Conservation (phyloP, 495 filamentous ascomycete species). For the Hyaloscypha variabilis region DNA sequence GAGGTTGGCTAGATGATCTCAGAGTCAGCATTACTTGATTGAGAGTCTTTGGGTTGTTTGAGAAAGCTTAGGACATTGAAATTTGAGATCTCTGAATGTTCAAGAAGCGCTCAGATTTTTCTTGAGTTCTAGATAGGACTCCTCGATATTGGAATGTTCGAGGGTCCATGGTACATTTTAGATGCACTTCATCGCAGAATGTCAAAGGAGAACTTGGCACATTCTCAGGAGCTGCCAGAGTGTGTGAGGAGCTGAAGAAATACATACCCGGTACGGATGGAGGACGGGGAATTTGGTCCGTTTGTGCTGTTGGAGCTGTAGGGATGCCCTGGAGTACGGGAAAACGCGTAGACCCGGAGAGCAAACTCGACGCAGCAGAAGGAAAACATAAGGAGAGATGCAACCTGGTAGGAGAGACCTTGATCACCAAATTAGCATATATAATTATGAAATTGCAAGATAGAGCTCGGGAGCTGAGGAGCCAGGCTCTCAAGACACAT, state of each 20-base stretch:
- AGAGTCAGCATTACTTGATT: background rate
- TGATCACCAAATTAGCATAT: too few relatives aligned
- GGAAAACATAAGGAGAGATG: constrained; percentile 14
- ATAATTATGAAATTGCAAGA: too few relatives aligned
- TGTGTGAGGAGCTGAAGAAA: background rate
- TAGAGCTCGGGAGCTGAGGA: background rate
- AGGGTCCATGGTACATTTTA: too few relatives aligned
- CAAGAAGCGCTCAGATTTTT: too few relatives aligned
- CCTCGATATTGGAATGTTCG: too few relatives aligned
- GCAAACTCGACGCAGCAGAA: constrained; percentile 14
- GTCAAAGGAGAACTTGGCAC: too few relatives aligned
- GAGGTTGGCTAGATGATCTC: background rate
- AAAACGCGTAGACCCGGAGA: constrained; percentile 19
- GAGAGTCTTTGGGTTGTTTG: too few relatives aligned
- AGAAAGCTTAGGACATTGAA: background rate
- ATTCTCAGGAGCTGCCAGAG: too few relatives aligned
- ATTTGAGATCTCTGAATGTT: too few relatives aligned
- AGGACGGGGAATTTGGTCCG: constrained; percentile 13
- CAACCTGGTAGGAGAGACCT: constrained; percentile 13
- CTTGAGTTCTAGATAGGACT: too few relatives aligned
- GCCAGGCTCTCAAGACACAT: too few relatives aligned
- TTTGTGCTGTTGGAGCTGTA: constrained; percentile 19
- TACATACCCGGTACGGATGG: constrained; percentile 15
- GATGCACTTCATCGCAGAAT: too few relatives aligned
- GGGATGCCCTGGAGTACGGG: constrained; percentile 16